These are phyloP conservation scores for Hypoxylon lenormandii DNA, from an alignment of 495 filamentous ascomycete species.

Conservation along the genomic window DNA sequence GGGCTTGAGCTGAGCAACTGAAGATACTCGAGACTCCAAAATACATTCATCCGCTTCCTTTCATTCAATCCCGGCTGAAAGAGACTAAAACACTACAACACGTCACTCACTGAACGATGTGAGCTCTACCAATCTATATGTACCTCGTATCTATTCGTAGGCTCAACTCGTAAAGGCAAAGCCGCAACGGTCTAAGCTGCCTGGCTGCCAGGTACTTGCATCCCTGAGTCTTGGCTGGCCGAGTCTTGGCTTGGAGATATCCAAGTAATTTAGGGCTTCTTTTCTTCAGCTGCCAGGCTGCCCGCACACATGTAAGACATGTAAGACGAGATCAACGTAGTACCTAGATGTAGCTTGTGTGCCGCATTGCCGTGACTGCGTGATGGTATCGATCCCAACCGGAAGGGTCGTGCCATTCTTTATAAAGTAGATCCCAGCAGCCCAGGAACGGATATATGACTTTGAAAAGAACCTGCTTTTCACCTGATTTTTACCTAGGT, in stretches of 20 bases:
- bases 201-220: neutral
- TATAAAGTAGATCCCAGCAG: neutral
- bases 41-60: too few relatives aligned
- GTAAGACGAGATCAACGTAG: neutral
- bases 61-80: too few relatives aligned
- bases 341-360: neutral
- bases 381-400: too few relatives aligned
- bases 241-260: constrained; percentile 3
- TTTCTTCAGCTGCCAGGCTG: neutral
- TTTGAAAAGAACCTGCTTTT: constrained; percentile 3
- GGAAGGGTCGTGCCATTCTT: constrained; percentile 3
- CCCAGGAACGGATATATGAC: constrained; percentile 10
- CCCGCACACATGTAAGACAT: neutral
- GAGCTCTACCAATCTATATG: neutral
- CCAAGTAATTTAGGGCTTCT: neutral
- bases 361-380: constrained; percentile 42
- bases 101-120: neutral
- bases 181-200: neutral
- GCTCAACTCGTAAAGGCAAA: neutral
- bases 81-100: neutral
- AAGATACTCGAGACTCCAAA: too few relatives aligned
- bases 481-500: constrained; percentile 1
- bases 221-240: neutral
- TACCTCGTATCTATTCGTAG: neutral
- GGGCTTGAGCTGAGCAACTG: neutral